These are phyloP conservation scores for Epicoccum sorghinum DNA, from an alignment of 2,329 filamentous ascomycete species.

Conservation along the genomic window DNA sequence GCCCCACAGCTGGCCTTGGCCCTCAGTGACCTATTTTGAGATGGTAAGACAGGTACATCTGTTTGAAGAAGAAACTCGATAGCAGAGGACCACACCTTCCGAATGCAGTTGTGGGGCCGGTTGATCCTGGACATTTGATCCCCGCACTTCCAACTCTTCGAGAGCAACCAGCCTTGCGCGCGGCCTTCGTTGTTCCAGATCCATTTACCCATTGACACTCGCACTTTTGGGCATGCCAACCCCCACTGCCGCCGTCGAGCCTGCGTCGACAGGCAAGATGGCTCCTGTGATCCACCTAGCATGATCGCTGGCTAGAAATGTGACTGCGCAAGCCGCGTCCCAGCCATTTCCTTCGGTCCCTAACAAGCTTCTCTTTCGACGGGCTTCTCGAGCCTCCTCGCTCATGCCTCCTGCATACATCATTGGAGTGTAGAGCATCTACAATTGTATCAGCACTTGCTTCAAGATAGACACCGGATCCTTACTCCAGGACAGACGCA, in stretches of 20 bases:
- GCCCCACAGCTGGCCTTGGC: not conserved
- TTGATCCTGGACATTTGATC: not conserved
- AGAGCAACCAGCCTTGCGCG: not conserved
- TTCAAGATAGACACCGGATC: not conserved
- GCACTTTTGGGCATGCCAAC: slow-evolving; percentile 28
- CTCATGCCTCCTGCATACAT: slow-evolving; percentile 60
- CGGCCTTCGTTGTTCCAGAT: not conserved
- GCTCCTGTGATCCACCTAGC: slow-evolving; percentile 58
- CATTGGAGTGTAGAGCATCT: slow-evolving; percentile 63
- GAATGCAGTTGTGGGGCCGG: not conserved
- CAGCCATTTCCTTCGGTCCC: slow-evolving; percentile 61
- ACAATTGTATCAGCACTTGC: not conserved
- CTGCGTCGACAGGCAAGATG: slow-evolving; percentile 39
- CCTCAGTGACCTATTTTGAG: not conserved
- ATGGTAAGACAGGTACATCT: not conserved
- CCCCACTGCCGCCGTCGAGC: slow-evolving; percentile 36
- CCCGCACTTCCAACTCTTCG: not conserved
- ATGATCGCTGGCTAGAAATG: slow-evolving; percentile 60
- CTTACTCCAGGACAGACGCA: slow-evolving; percentile 59
- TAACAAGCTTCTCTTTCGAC: slow-evolving; percentile 58
- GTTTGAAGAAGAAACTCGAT: too few relatives aligned
- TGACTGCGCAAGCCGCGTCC: slow-evolving; percentile 59
- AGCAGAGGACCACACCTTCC: not conserved
- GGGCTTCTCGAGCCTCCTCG: slow-evolving; percentile 56
- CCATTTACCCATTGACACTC: slow-evolving; percentile 31